These are phyloP conservation scores for Jatropha curcas DNA, from an alignment of 345 rosid species.

Conservation along the genomic window DNA sequence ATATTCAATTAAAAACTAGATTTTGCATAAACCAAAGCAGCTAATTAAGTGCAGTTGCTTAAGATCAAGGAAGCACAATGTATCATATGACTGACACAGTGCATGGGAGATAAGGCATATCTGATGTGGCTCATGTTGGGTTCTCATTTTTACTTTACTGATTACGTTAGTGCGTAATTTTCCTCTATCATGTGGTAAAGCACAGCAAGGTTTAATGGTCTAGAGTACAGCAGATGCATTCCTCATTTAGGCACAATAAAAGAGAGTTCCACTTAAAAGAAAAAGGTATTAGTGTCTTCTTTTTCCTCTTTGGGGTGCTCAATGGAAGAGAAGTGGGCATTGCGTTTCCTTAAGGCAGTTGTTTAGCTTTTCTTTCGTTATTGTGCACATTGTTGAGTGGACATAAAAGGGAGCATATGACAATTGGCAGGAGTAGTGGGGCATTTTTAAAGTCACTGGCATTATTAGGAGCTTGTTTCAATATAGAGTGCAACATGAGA, in stretches of 20 bases:
- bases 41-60: no score
- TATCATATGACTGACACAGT: background rate
- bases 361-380: conserved; percentile 27
- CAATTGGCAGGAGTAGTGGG: conserved; percentile 16
- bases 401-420: conserved; percentile 6
- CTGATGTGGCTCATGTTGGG: background rate
- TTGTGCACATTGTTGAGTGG: conserved; percentile 24
- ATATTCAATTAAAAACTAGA: background rate
- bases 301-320: conserved; percentile 19
- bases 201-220: background rate
- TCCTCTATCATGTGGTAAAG: conserved; percentile 7
- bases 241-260: conserved; percentile 11
- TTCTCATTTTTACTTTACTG: background rate
- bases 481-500: conserved; percentile 1
- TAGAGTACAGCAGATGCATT: background rate
- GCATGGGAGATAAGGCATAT: background rate
- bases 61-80: conserved; percentile 9
- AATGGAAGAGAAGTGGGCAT: conserved; percentile 16
- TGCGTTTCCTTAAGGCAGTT: conserved; percentile 13
- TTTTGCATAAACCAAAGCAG: no score
- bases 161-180: background rate
- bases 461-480: background rate
- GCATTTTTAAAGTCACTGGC: conserved; percentile 8
- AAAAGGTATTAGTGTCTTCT: conserved; percentile 11
- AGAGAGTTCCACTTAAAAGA: conserved; percentile 23